Evolutionary conservation across 805 yeast species (phyloP), one percentile per base, ranked within the genome.

Genomic region (Wickerhamiella dianesei): DNA sequence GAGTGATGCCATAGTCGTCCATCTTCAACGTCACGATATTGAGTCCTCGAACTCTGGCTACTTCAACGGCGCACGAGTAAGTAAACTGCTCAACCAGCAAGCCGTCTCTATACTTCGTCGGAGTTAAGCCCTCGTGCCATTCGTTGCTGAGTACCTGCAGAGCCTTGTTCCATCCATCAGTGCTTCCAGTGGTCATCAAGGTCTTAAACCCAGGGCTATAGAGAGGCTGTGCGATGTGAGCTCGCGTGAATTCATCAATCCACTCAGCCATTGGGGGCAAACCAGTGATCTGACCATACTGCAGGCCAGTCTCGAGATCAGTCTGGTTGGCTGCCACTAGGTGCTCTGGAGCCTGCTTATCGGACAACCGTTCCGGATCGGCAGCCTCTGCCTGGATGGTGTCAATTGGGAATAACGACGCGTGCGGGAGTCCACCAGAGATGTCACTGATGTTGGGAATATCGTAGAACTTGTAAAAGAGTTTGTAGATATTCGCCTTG

Each of bases 261-360:
- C 83, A 89, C 3, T 68, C 60, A 43, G 78, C 58, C 42, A 89
- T 59, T 57, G 81, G 87, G 3, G 81, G 77, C 50, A 80, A 82
- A 45, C 98, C 98, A 52, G 76, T 78, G 44, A 95, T 80, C 67
- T 63, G 69, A 43, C 97, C 96, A 65, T 89, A 89, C 68, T 89
- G 98, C 64, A 92, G 72, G 17, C 95, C 79, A 58, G 82, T 74
- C 19, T 83, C 73, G 56, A 92, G 72, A 9, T 47, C 51, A 3
- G 21, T 22, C 4, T 37, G 48, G 19, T 37, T 37, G 4, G 57
- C 48, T 14, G 35, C 20, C 1, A 56, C 32, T 5, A 35, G 29
- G n/a, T 45, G 40, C 20, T 46, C 48, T n/a, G 37, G 37, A 3
- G 40, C 32, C 3, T 43, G 4, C 3, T 39, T 35, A 36, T 45